phyloP scores from a whole-genome alignment of 1,284 basidiomycete species.

The Coniferiporia weirii region DNA sequence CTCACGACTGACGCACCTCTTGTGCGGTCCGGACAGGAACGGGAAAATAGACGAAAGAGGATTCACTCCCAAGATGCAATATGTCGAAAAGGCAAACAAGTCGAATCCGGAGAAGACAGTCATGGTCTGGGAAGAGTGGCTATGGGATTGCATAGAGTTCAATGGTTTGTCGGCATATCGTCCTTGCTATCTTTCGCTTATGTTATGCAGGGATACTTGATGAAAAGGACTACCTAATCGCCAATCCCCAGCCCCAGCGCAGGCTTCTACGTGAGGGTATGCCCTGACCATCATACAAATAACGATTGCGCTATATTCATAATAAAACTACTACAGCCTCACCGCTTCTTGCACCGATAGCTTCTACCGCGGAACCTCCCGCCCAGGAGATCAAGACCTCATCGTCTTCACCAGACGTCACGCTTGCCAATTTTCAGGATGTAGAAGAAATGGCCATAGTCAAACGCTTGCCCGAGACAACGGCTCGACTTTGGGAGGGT shows the following conservation, averaged over 20 bases:
- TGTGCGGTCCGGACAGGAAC: conserved; percentile 39
- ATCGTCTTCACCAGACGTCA: conserved; percentile 20
- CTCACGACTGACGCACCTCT: conserved; percentile 34
- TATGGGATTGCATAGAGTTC: conserved; percentile 72
- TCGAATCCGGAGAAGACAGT: conserved; percentile 59
- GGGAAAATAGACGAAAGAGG: conserved; percentile 40
- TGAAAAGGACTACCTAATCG: conserved; percentile 54
- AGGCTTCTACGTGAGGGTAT: conserved; percentile 29
- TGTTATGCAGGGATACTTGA: conserved; percentile 36
- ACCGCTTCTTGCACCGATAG: conserved; percentile 5
- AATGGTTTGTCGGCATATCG: conserved; percentile 40
- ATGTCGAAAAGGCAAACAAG: conserved; percentile 63
- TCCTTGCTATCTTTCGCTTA: conserved; percentile 11
- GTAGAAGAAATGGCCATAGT: conserved; percentile 47
- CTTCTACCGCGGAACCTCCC: conserved; percentile 9
- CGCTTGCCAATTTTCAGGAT: conserved; percentile 22
- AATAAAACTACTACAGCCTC: neutral
- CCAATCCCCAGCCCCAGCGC: conserved; percentile 52
- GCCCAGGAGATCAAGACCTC: conserved; percentile 19
- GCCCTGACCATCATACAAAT: conserved; percentile 23
- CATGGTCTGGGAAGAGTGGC: conserved; percentile 83
- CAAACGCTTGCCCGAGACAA: conserved; percentile 51
- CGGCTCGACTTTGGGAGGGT: conserved; percentile 60
- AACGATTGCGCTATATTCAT: neutral
- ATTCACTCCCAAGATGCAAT: conserved; percentile 49